Conservation (phyloP, 2,329 filamentous ascomycete genomes). For the Xylariaceae sp. region DNA sequence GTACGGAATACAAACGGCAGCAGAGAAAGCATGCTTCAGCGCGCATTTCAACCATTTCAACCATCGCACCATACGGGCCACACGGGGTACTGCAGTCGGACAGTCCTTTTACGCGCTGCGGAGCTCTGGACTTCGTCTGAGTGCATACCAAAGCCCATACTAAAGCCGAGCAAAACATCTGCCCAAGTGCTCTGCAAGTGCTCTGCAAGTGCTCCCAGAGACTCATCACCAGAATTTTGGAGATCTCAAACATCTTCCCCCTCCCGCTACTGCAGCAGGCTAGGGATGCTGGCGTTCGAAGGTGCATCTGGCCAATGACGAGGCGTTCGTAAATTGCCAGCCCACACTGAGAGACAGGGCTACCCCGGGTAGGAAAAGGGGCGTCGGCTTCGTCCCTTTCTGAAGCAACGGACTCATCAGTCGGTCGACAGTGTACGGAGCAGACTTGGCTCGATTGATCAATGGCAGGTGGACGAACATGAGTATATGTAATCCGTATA, state of each 20-base stretch:
- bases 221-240: neutral
- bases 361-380: slow-evolving; percentile 9
- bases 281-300: slow-evolving; percentile 12
- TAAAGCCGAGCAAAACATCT: neutral
- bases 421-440: no score
- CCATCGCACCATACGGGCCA: no score
- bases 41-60: no score
- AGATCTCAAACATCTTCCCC: neutral
- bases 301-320: slow-evolving; percentile 16
- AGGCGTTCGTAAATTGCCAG: slow-evolving; percentile 8
- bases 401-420: slow-evolving; percentile 8
- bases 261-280: slow-evolving; percentile 11
- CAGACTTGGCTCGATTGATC: neutral
- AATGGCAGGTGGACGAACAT: no score
- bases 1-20: no score
- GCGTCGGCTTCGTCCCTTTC: slow-evolving; percentile 1
- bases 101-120: no score
- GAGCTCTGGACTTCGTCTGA: no score
- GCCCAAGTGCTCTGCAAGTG: neutral
- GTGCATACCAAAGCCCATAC: no score
- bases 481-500: no score
- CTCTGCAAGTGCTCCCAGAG: neutral
- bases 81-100: no score
- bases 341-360: neutral
- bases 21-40: no score